Conservation (phyloP, 1,284 basidiomycete species). For the Austropuccinia psidii region DNA sequence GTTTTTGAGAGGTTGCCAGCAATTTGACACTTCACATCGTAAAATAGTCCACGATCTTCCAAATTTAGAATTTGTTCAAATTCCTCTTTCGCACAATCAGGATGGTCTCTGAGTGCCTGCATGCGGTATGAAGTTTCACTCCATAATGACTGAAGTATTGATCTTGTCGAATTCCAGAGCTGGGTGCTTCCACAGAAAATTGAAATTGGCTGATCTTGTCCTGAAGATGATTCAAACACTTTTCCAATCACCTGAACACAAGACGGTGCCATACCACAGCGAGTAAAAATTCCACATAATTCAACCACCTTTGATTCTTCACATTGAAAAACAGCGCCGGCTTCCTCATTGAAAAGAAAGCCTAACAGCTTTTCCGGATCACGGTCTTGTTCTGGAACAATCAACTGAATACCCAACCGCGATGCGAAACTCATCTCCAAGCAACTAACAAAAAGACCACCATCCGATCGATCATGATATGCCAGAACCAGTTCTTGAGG, state of each 20-base stretch:
- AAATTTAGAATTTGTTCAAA: conserved; percentile 65
- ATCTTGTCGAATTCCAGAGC: conserved; percentile 63
- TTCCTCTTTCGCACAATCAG: conserved; percentile 69
- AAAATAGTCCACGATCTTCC: conserved; percentile 63
- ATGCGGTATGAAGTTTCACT: conserved; percentile 88
- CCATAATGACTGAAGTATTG: conserved; percentile 74
- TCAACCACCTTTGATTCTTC: conserved; percentile 52
- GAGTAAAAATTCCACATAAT: conserved; percentile 7
- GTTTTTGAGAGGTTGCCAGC: conserved; percentile 33
- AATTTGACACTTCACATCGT: conserved; percentile 63
- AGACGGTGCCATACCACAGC: conserved; percentile 16
- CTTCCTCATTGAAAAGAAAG: conserved; percentile 88
- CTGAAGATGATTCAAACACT: conserved; percentile 53
- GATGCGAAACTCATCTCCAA: conserved; percentile 97
- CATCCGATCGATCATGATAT: conserved; percentile 97
- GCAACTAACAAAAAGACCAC: conserved; percentile 81
- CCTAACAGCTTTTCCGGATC: conserved; percentile 53
- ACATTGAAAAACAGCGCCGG: conserved; percentile 87
- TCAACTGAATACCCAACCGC: conserved; percentile 64
- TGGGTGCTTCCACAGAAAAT: conserved; percentile 54
- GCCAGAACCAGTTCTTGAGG: conserved; percentile 66
- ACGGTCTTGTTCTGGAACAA: conserved; percentile 53
- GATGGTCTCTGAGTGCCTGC: conserved; percentile 82
- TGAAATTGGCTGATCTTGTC: conserved; percentile 57
- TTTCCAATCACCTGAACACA: conserved; percentile 19